Percentiles rank a stretch among this genome's conserved stretches.
phyloP scores from a whole-genome alignment of 2,329 filamentous ascomycete species.

The Monilinia vaccinii-corymbosi region DNA sequence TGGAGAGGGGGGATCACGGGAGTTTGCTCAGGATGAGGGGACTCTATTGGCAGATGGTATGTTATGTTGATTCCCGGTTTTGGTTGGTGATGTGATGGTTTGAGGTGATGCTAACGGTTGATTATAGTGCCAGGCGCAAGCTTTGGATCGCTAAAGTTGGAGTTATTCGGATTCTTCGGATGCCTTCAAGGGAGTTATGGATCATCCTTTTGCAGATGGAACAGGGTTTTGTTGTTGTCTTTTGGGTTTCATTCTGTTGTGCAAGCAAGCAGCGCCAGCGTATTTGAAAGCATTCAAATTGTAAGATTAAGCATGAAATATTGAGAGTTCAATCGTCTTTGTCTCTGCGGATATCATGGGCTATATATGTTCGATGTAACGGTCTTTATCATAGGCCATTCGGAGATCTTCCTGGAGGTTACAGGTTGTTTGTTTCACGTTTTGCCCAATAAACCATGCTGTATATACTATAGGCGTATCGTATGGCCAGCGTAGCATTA shows the following conservation, averaged over 20 bases:
- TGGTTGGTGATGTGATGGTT: background rate
- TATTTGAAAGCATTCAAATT: background rate
- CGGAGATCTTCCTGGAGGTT: too few species aligned
- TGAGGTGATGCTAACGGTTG: conserved; percentile 1
- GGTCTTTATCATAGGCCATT: too few species aligned
- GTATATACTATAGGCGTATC: too few species aligned
- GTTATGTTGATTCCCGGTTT: conserved; percentile 9
- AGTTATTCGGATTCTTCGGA: background rate
- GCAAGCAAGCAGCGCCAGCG: background rate
- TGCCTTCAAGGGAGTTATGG: background rate
- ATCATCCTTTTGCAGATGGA: background rate
- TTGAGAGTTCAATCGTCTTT: too few species aligned
- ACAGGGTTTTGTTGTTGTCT: background rate
- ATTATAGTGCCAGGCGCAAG: conserved; percentile 16
- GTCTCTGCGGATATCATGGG: too few species aligned
- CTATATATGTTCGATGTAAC: too few species aligned
- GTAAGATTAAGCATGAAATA: too few species aligned
- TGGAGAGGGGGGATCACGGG: conserved; percentile 24
- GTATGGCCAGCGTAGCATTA: too few species aligned
- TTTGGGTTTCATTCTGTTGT: background rate
- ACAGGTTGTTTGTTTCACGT: too few species aligned
- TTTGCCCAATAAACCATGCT: too few species aligned
- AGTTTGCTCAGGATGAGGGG: conserved; percentile 19
- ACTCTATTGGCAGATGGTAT: conserved; percentile 27
- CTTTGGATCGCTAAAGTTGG: conserved; percentile 3